Evolutionary conservation across 2,329 filamentous ascomycete genomes (phyloP).

Genomic region (Cladosporium colombiae): DNA sequence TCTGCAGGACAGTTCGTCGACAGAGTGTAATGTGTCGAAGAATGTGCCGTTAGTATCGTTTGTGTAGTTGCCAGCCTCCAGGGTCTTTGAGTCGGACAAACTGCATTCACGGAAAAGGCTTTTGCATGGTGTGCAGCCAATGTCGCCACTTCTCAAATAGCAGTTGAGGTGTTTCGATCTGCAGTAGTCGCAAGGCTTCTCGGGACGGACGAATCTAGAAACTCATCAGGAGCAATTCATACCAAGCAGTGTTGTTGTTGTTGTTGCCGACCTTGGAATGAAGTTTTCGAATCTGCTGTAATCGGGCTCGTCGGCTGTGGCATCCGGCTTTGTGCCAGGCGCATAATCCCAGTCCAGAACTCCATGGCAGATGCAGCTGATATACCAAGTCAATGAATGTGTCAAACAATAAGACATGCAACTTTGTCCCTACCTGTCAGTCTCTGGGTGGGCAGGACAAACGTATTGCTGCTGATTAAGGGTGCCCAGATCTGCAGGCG

Average conservation of each 20-base stretch:
- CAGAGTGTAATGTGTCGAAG: slow-evolving; percentile 50
- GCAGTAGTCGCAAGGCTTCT: slow-evolving; percentile 51
- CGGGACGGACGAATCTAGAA: slow-evolving; percentile 42
- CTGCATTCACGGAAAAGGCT: slow-evolving; percentile 52
- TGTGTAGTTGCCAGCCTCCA: slow-evolving; percentile 32
- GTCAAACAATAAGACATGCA: not conserved
- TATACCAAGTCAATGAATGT: not conserved
- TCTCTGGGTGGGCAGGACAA: slow-evolving; percentile 23
- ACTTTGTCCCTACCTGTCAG: slow-evolving; percentile 15
- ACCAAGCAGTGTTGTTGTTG: not conserved
- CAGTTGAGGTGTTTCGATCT: slow-evolving; percentile 49
- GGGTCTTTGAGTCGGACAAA: slow-evolving; percentile 40
- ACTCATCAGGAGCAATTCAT: not conserved
- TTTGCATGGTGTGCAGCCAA: slow-evolving; percentile 49
- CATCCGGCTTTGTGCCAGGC: slow-evolving; percentile 1
- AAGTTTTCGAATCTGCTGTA: slow-evolving; percentile 48
- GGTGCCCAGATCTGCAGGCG: slow-evolving; percentile 11
- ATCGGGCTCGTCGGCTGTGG: slow-evolving; percentile 28
- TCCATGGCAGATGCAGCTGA: slow-evolving; percentile 27
- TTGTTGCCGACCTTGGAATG: slow-evolving; percentile 38
- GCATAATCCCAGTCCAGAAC: slow-evolving; percentile 23
- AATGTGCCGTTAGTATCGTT: slow-evolving; percentile 36
- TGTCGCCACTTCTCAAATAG: slow-evolving; percentile 44
- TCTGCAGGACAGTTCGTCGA: slow-evolving; percentile 43
- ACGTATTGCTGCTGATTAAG: slow-evolving; percentile 6